Base-by-base conservation (phyloP, 2,329 filamentous ascomycete genomes). In the Chalara sp. region DNA sequence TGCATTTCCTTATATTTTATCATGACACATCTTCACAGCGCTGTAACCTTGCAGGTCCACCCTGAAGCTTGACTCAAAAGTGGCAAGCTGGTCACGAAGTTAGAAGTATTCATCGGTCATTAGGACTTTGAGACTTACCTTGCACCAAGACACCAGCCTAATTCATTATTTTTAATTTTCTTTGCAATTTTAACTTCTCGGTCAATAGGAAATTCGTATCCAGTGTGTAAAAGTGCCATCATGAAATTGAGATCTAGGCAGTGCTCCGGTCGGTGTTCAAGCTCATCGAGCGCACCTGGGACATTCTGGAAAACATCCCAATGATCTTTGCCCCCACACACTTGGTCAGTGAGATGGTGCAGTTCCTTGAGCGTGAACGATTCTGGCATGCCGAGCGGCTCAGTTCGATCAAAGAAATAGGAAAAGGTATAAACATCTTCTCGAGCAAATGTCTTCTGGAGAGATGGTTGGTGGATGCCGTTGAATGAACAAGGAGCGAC, bases 211-310 rank as follows among this genome's bases (percentile, higher is more conserved):
- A 99, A 96, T 60, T 97, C 93, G 64, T 99, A 99, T 3, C 93
- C 93, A 5, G 89, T 95, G 70, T 97, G 91, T 49, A 97, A 74
- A 51, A 99, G 76, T 30, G 88, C 88, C 62, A 95, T 73, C 89
- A 96, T 96, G 66, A 97, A 99, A 74, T 89, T 99, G 61, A 99
- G 74, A 70, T 99, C 93, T 62, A 99, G 73, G 71, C 93, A 99
- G 70, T 86, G 88, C 70, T 99, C 91, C 2, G 93, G 90, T 52
- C 92, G 81, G 55, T 80, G 90, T 49, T 76, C 73, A 32, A 99
- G 78, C 72, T 97, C 90, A 1, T 85, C 77, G 47, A 96, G 68
- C 0, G 92, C 95, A 21, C 81, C 84, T 5, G 86, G 83, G 28
- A 96, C 77, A 51, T 79, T 79, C 50, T 78, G 74, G 65, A 99